Evolutionary conservation across 2,329 filamentous ascomycete species (phyloP).

Genomic region (Colletotrichum falcatum): DNA sequence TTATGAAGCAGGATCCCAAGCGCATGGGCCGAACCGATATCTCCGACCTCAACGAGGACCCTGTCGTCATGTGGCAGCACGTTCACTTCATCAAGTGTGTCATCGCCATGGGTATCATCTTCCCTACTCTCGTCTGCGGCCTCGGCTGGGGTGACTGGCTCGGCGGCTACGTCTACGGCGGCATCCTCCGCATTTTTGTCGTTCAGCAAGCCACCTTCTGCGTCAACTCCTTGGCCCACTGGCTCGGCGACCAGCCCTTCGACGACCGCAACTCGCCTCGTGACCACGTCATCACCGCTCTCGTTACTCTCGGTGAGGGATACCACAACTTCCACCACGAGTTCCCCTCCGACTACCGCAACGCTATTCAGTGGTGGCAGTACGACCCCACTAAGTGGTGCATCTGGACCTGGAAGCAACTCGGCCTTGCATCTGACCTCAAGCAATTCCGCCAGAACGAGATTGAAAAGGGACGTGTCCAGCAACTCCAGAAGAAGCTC

Average conservation of each 20-base stretch:
- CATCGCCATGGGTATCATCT: slow-evolving; percentile 79
- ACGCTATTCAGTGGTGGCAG: slow-evolving; percentile 91
- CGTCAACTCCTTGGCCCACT: slow-evolving; percentile 91
- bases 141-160: slow-evolving; percentile 84
- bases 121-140: slow-evolving; percentile 81
- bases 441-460: slow-evolving; percentile 94
- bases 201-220: slow-evolving; percentile 95
- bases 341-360: slow-evolving; percentile 93
- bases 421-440: slow-evolving; percentile 86
- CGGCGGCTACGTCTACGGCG: slow-evolving; percentile 86
- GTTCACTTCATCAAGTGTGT: slow-evolving; percentile 86
- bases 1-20: slow-evolving; percentile 94
- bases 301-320: slow-evolving; percentile 87
- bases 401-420: slow-evolving; percentile 86
- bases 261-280: slow-evolving; percentile 93
- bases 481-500: slow-evolving; percentile 93
- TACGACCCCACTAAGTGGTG: slow-evolving; percentile 94
- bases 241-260: slow-evolving; percentile 92
- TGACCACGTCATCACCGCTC: slow-evolving; percentile 86
- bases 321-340: slow-evolving; percentile 98
- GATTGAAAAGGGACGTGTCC: slow-evolving; percentile 90
- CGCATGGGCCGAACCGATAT: slow-evolving; percentile 89
- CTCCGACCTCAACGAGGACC: slow-evolving; percentile 87
- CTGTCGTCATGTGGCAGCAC: slow-evolving; percentile 89
- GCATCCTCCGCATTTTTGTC: slow-evolving; percentile 88